These are phyloP conservation scores for Chytriomyces sp. DNA, from an alignment of 192 early-diverging fungal species.

Conservation along the genomic window DNA sequence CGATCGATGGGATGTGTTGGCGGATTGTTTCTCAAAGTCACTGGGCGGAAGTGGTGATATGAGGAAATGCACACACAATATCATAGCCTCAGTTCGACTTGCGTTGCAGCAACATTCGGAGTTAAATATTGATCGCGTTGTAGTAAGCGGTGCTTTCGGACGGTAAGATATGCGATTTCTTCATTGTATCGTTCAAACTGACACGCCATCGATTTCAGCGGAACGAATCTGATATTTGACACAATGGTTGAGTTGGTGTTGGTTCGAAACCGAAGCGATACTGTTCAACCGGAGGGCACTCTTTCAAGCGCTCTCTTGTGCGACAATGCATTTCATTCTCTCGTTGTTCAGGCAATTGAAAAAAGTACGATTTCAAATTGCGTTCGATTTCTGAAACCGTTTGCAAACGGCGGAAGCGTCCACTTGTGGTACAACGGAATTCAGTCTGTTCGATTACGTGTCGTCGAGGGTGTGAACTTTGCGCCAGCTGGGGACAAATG, in stretches of 20 bases:
- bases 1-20: not conserved
- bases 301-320: not conserved
- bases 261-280: not conserved
- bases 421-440: not conserved
- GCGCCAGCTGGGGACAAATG: not conserved
- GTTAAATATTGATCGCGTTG: not conserved
- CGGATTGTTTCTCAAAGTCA: not conserved
- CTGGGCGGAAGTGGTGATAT: constrained; percentile 1
- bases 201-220: not conserved
- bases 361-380: not conserved
- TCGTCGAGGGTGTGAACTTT: not conserved
- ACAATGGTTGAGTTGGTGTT: not conserved
- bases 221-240: not conserved
- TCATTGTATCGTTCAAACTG: not conserved
- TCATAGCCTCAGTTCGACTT: not conserved
- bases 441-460: not conserved
- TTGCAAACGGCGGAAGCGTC: not conserved
- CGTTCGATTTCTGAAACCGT: not conserved
- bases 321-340: not conserved
- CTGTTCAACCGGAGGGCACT: not conserved
- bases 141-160: constrained; percentile 11
- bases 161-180: not conserved
- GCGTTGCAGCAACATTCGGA: not conserved
- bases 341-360: not conserved
- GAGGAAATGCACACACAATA: constrained; percentile 9